Percentiles rank a stretch among this genome's conserved stretches.
Conservation (phyloP, 129 eudicot genomes). For the carrot (Daucus carota) region DH1_v3.0 NC_030382.2:40067001-40067500, state of each 20-base stretch:
- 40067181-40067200: background rate
- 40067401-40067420: background rate
- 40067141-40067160: background rate
- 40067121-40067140: background rate
- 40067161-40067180: background rate
- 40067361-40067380: background rate
- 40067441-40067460: constrained; percentile 87
- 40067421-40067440: background rate
- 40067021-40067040: background rate
- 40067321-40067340: background rate
- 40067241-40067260: background rate
- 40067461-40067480: constrained; percentile 99
- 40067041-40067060: background rate
- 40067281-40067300: background rate
- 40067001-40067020: background rate
- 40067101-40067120: background rate
- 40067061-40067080: background rate
- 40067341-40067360: background rate
- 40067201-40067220: background rate
- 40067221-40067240: background rate
- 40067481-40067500: constrained; percentile 93
- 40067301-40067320: background rate
- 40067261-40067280: background rate
- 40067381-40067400: background rate
- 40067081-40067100: background rate